Evolutionary conservation across 805 yeast species (phyloP), one percentile per base, ranked within the genome.

Genomic region (Candida maltosa): DNA sequence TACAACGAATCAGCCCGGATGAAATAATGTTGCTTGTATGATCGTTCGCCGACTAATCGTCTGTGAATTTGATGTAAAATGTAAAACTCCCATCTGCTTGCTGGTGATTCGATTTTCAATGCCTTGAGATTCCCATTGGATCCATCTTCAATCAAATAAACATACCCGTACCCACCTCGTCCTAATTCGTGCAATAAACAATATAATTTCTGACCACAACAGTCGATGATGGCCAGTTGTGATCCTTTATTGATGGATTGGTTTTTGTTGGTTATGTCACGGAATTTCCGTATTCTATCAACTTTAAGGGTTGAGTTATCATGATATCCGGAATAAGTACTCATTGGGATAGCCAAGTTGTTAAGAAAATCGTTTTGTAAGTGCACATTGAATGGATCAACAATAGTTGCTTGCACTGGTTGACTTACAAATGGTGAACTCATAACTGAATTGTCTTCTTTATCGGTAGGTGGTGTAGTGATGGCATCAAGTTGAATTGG

Each of bases 61-160:
- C 36, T 53, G 38, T 76, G 76, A 1, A 85, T 64, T 45, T 78
- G 80, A 23, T 64, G 70, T 44, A 87, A 60, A 12, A 86, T 78
- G 52, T 84, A 87, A 48, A 72, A 85, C 56, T 88, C 96, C 96
- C 96, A 87, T 4, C 75, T 65, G 29, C 76, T 73, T 0, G 85
- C 62, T 0, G 91, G 87, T 12, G 70, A 67, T 49, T 83, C 87
- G 10, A 83, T 74, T 51, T 88, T 88, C 34, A 88, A 58, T 0
- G 96, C 95, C 33, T 69, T 72, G 22, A 73, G 49, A 1, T 58
- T 51, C 1, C 85, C 87, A 14, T 27, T 34, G 6, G 58, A 54
- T 41, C 75, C 70, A 4, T 67, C 58, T 52, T 84, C 89, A 1
- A 84, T 80, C 16, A 87, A 60, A 51, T 78, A 87, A 0, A 87